phyloP scores from a whole-genome alignment of 1,284 basidiomycete genomes.

The Moesziomyces antarcticus region DNA sequence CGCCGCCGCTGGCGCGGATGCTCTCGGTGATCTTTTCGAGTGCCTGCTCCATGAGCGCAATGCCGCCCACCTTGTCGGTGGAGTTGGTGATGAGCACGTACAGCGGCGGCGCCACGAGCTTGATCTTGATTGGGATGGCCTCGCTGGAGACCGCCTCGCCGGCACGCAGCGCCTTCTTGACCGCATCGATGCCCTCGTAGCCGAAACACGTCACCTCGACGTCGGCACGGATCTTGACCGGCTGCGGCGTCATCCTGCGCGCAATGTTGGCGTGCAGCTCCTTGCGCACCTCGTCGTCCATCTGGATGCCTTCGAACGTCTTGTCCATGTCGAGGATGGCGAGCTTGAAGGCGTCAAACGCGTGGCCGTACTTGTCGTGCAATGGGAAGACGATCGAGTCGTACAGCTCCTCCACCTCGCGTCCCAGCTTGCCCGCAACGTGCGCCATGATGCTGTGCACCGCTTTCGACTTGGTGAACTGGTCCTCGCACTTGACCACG shows the following conservation, averaged over 20 bases:
- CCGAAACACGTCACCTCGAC: conserved; percentile 97
- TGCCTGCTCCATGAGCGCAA: conserved; percentile 90
- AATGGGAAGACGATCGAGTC: conserved; percentile 93
- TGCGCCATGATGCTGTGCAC: conserved; percentile 66
- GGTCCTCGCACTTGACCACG: conserved; percentile 97
- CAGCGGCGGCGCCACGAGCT: conserved; percentile 93
- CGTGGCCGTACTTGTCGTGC: conserved; percentile 89
- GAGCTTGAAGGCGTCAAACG: conserved; percentile 98
- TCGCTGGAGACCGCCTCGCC: conserved; percentile 89
- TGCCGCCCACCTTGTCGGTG: conserved; percentile 94
- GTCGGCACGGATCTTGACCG: conserved; percentile 98
- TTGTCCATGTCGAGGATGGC: conserved; percentile 81
- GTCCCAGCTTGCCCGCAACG: conserved; percentile 62
- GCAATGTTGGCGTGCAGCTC: conserved; percentile 89
- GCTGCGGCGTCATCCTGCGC: conserved; percentile 93
- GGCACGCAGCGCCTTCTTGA: conserved; percentile 88
- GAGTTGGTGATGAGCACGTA: conserved; percentile 96
- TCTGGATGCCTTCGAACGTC: conserved; percentile 80
- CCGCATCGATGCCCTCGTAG: conserved; percentile 96
- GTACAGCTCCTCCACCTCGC: conserved; percentile 81
- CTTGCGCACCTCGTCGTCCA: conserved; percentile 74
- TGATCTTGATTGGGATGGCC: conserved; percentile 94
- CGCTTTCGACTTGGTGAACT: conserved; percentile 93
- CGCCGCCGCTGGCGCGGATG: conserved; percentile 81
- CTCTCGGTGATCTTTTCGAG: conserved; percentile 87